Base-by-base conservation (phyloP, 768 basidiomycete genomes). In the Naganishia antarctica region DNA sequence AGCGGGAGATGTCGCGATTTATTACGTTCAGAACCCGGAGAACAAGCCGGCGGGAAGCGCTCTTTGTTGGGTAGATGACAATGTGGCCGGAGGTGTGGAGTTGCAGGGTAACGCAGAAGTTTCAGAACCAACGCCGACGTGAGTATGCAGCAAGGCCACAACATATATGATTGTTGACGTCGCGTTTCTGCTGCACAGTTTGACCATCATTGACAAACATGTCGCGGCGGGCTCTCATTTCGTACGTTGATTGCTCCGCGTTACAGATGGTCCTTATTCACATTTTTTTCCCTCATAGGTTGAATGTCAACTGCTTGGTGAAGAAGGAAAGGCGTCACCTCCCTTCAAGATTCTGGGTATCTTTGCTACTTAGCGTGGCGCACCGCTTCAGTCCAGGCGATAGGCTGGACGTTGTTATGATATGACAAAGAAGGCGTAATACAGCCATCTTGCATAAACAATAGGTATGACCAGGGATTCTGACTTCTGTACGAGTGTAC, bases 21-120 rank as follows among this genome's bases (percentile, higher is more conserved):
- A 97, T 79, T 96, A 86, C 78, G 65, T 97, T 32, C 83, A 83
- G 74, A 90, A 91, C 66, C 87, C 90, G 12, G 70, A 83, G 50
- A 76, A 76, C 53, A 72, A 69, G 48, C 41, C 41, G 13, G 75
- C 74, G 59, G 87, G 89, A 32, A 86, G 86, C 70, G 82, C 83
- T 59, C 81, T 93, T 71, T 98, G 96, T 76, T 98, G 94, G 94
- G 96, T 99, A 32, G 96, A 99, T 76, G 93, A 99, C 76, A 99
- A 99, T 74, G 84, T 86, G 68, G 78, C 71, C 0, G 94, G 96
- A 4, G 86, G 85, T 29, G 84, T 84, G 66, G 82, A 85, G 44
- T 81, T 97, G 63, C 84, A 86, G 76, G 93, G 97, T 72, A 84
- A 84, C 1, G 89, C 82, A 3, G 84, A 87, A 63, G 79, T 86